phyloP scores from a whole-genome alignment of 345 rosid genomes.

The Euphorbia tirucalli region DNA sequence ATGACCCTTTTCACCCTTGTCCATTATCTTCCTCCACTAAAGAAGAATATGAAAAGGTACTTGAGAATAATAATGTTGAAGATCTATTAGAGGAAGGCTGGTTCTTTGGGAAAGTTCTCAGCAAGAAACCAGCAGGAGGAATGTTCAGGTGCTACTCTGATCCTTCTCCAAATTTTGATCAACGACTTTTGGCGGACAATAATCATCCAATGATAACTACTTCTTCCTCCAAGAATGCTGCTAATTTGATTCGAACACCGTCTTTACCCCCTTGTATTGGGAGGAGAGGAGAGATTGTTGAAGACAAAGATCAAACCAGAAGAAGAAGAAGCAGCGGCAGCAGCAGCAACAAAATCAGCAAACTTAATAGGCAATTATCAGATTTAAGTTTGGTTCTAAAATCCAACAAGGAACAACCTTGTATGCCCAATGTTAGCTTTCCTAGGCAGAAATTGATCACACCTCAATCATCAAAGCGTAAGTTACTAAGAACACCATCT shows the following conservation, averaged over 20 bases:
- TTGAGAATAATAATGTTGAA: slow-evolving; percentile 28
- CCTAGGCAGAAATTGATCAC: slow-evolving; percentile 14
- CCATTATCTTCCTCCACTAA: background rate
- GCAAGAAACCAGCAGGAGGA: slow-evolving; percentile 25
- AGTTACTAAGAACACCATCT: slow-evolving; percentile 47
- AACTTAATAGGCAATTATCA: slow-evolving; percentile 46
- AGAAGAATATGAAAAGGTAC: slow-evolving; percentile 19
- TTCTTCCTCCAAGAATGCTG: slow-evolving; percentile 12
- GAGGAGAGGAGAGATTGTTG: slow-evolving; percentile 21
- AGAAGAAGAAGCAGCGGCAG: no score
- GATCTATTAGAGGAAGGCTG: slow-evolving; percentile 58
- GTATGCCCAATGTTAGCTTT: slow-evolving; percentile 5
- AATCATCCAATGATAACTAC: slow-evolving; percentile 1
- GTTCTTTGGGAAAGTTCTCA: slow-evolving; percentile 58
- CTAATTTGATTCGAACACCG: no score
- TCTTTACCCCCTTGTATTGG: no score
- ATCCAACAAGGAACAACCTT: slow-evolving; percentile 10
- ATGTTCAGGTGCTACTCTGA: slow-evolving; percentile 60
- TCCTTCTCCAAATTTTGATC: slow-evolving; percentile 45
- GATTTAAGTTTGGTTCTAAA: slow-evolving; percentile 33
- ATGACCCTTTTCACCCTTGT: slow-evolving; percentile 22
- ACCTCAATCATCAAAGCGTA: slow-evolving; percentile 7
- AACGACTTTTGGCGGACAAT: slow-evolving; percentile 23
- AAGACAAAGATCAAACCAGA: no score
- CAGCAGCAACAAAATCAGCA: slow-evolving; percentile 13